phyloP scores from a whole-genome alignment of 2,329 filamentous ascomycete genomes.

The Talaromyces atroroseus region DNA sequence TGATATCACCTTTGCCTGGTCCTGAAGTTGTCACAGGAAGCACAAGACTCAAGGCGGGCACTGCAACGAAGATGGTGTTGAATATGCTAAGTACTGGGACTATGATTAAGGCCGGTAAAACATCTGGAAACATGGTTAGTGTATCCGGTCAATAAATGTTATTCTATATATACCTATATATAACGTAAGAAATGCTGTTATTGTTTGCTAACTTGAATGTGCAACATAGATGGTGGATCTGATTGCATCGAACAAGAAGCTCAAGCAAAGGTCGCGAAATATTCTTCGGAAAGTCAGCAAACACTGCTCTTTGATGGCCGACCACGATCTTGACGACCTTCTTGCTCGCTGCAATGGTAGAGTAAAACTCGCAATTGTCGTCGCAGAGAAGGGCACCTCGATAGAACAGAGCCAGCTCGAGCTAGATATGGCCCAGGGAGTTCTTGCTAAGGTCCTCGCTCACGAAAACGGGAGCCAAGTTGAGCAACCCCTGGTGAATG shows the following conservation, averaged over 20 bases:
- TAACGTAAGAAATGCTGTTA: background rate
- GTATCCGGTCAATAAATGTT: background rate
- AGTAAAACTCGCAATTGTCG: conserved; percentile 32
- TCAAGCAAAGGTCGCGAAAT: conserved; percentile 31
- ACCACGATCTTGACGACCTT: conserved; percentile 25
- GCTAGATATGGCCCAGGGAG: conserved; percentile 20
- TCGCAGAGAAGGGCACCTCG: conserved; percentile 21
- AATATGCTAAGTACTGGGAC: conserved; percentile 43
- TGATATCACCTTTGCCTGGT: conserved; percentile 38
- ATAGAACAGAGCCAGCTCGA: conserved; percentile 21
- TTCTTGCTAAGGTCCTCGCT: conserved; percentile 20
- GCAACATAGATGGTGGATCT: conserved; percentile 31
- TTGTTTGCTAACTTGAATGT: background rate
- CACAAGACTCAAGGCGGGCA: conserved; percentile 44
- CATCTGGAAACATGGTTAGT: conserved; percentile 38
- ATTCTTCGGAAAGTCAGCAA: conserved; percentile 26
- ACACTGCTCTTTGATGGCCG: conserved; percentile 16
- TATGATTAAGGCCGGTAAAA: conserved; percentile 40
- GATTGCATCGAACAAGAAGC: conserved; percentile 36
- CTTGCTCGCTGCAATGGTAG: conserved; percentile 25
- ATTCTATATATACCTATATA: background rate
- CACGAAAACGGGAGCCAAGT: conserved; percentile 12
- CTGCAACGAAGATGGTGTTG: conserved; percentile 41
- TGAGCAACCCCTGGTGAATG: conserved; percentile 1
- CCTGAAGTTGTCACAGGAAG: conserved; percentile 44